These are phyloP conservation scores for Eucommia ulmoides DNA, from an alignment of 257 asterid species.

Conservation along the genomic window DNA sequence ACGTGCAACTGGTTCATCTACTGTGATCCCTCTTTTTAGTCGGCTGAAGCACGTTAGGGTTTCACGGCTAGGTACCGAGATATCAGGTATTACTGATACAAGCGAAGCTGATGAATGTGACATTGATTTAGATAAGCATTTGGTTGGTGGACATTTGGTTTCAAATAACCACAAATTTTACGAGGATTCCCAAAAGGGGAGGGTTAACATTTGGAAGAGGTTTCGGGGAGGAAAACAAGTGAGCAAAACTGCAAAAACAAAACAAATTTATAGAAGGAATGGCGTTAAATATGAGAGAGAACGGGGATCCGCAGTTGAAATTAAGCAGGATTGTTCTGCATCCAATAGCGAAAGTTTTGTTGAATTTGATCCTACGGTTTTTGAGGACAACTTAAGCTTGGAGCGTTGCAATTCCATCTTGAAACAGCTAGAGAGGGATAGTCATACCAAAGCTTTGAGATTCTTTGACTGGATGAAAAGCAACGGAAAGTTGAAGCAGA, in stretches of 20 bases:
- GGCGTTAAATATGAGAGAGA: constrained; percentile 13
- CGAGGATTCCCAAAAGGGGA: constrained; percentile 17
- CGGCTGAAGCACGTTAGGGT: constrained; percentile 37
- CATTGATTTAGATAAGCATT: constrained; percentile 13
- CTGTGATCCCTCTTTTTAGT: constrained; percentile 31
- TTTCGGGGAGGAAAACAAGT: constrained; percentile 19
- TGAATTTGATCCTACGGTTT: constrained; percentile 15
- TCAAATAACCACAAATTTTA: constrained; percentile 13
- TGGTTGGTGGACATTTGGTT: constrained; percentile 23
- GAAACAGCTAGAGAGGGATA: constrained; percentile 43
- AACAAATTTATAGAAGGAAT: constrained; percentile 11
- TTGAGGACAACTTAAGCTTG: constrained; percentile 26
- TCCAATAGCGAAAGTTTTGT: constrained; percentile 14
- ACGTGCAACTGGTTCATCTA: constrained; percentile 28
- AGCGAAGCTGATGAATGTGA: constrained; percentile 12
- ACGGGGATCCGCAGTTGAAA: constrained; percentile 10
- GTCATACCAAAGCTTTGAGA: constrained; percentile 34
- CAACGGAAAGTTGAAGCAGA: constrained; percentile 58
- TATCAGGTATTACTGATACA: constrained; percentile 17
- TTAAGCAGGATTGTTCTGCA: constrained; percentile 10
- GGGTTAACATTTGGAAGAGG: constrained; percentile 40
- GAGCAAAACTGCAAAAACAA: constrained; percentile 15
- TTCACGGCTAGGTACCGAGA: constrained; percentile 40
- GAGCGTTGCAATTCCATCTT: constrained; percentile 46
- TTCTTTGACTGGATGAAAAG: constrained; percentile 73